phyloP scores from a whole-genome alignment of 805 yeast genomes.

The Lipomyces mesembrius region DNA sequence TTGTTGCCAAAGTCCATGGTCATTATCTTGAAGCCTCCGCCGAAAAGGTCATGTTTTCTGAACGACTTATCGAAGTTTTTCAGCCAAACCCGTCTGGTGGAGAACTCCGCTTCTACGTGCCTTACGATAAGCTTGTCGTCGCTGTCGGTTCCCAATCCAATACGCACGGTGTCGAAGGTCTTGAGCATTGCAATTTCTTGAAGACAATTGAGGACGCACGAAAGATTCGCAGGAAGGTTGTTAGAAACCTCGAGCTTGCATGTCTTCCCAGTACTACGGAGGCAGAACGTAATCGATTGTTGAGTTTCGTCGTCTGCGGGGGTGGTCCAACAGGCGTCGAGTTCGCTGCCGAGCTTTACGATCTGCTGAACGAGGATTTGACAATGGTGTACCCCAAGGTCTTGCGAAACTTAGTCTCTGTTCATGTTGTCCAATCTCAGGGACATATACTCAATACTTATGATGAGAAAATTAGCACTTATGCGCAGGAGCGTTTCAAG shows the following conservation, averaged over 20 bases:
- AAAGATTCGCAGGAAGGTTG: slow-evolving; percentile 58
- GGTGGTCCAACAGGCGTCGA: slow-evolving; percentile 81
- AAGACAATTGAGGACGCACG: slow-evolving; percentile 72
- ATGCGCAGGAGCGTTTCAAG: slow-evolving; percentile 66
- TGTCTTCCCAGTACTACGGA: slow-evolving; percentile 67
- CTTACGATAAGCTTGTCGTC: slow-evolving; percentile 71
- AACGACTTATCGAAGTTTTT: slow-evolving; percentile 61
- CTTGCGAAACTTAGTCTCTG: slow-evolving; percentile 64
- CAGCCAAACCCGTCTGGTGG: slow-evolving; percentile 52
- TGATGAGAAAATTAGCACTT: slow-evolving; percentile 65
- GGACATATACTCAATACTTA: slow-evolving; percentile 70
- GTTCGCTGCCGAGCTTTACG: slow-evolving; percentile 72
- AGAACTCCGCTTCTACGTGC: slow-evolving; percentile 58
- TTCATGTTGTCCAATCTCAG: slow-evolving; percentile 71
- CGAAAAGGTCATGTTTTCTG: slow-evolving; percentile 60
- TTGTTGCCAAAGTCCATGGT: slow-evolving; percentile 58
- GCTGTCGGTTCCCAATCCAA: slow-evolving; percentile 72
- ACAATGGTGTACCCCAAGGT: slow-evolving; percentile 61
- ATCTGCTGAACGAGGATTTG: slow-evolving; percentile 67
- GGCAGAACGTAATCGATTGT: slow-evolving; percentile 62
- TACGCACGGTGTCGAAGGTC: slow-evolving; percentile 73
- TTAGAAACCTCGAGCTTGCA: slow-evolving; percentile 62
- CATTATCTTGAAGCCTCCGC: slow-evolving; percentile 69
- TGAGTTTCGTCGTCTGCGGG: slow-evolving; percentile 71
- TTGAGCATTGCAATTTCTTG: slow-evolving; percentile 62